These are phyloP conservation scores for Boletales sp. DNA, from an alignment of 768 basidiomycete species.

Conservation along the genomic window DNA sequence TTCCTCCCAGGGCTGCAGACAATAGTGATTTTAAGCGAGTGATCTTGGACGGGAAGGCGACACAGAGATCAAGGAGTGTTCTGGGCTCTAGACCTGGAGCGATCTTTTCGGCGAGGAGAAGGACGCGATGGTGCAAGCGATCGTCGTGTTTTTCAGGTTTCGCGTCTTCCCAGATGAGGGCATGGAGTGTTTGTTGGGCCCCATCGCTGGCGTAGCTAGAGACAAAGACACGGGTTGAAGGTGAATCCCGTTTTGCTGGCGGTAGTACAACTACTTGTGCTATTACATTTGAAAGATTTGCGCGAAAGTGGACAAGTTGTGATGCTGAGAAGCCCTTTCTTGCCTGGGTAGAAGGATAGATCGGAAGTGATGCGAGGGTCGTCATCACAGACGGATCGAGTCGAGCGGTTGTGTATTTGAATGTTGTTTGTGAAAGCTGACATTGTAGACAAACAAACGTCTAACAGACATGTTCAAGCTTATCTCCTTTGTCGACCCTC, in stretches of 20 bases:
- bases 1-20: conserved; percentile 34
- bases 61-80: conserved; percentile 59
- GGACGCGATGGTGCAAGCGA: conserved; percentile 43
- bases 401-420: conserved; percentile 6
- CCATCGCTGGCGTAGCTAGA: conserved; percentile 55
- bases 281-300: conserved; percentile 46
- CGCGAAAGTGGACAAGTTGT: conserved; percentile 47
- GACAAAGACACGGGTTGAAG: conserved; percentile 47
- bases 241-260: conserved; percentile 42
- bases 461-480: conserved; percentile 74
- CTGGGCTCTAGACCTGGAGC: conserved; percentile 47
- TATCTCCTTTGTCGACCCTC: conserved; percentile 38
- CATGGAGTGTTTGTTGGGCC: conserved; percentile 49
- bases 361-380: conserved; percentile 39
- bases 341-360: conserved; percentile 51
- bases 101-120: conserved; percentile 57
- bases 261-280: conserved; percentile 46
- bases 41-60: conserved; percentile 49
- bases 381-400: conserved; percentile 17
- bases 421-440: conserved; percentile 4
- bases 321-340: conserved; percentile 50
- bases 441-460: conserved; percentile 6
- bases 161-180: conserved; percentile 53
- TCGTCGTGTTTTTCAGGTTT: conserved; percentile 35
- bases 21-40: conserved; percentile 46